Conservation (phyloP, 371 early-diverging fungal species). For the Chytridium lagenaria region DNA sequence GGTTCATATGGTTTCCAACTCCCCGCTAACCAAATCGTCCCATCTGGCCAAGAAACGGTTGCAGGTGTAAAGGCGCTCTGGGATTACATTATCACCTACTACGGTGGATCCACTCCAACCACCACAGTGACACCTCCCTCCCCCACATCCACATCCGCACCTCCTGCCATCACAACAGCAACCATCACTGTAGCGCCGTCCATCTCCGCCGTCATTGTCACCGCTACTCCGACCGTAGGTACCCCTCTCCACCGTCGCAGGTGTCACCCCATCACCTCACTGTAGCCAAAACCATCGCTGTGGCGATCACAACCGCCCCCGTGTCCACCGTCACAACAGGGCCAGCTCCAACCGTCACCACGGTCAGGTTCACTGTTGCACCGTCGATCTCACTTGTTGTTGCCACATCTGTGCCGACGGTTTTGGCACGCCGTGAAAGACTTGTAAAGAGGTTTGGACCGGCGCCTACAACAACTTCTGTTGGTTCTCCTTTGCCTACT, state of each 20-base stretch:
- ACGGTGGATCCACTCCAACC: not conserved
- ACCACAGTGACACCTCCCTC: not conserved
- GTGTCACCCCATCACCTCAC: too few relatives aligned
- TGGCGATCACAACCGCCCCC: not conserved
- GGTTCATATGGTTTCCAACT: constrained; percentile 42
- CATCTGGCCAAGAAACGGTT: constrained; percentile 45
- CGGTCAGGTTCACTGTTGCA: too few relatives aligned
- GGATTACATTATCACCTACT: constrained; percentile 14
- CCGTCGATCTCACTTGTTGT: too few relatives aligned
- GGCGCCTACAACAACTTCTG: too few relatives aligned
- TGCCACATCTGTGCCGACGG: too few relatives aligned
- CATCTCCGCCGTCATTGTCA: not conserved
- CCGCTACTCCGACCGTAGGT: not conserved
- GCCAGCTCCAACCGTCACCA: too few relatives aligned
- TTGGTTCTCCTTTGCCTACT: too few relatives aligned
- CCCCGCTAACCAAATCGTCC: constrained; percentile 49
- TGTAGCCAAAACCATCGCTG: not conserved
- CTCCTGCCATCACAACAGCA: not conserved
- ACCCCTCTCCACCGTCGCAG: not conserved
- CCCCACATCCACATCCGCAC: not conserved
- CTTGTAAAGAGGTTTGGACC: too few relatives aligned
- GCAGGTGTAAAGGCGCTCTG: constrained; percentile 36
- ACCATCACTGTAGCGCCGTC: not conserved
- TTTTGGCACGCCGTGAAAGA: too few relatives aligned
- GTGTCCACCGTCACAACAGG: not conserved